Base-by-base conservation (phyloP, 1,284 basidiomycete genomes). In the Trichosporon sp. region DNA sequence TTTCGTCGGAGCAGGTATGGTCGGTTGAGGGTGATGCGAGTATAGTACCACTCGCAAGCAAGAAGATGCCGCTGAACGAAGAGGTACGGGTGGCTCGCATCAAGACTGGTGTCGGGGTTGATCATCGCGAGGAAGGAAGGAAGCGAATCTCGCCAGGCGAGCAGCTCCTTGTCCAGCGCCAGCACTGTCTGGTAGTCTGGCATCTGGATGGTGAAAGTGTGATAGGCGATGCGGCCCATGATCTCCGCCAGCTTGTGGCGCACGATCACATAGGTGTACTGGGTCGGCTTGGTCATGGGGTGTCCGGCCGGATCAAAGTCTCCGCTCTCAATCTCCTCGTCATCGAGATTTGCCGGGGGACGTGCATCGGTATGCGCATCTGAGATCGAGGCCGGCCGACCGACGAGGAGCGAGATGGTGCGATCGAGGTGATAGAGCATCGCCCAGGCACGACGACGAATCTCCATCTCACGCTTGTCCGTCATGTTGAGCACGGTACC, bases 141-240 rank as follows among this genome's bases (percentile, higher is more conserved):
- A 3, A 81, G 67, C 19, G 71, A 69, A 37, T 79, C 77, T 52
- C 75, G 71, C 79, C 79, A 81, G 2, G 73, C 75, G 16, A 81
- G 65, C 11, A 82, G 71, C 62, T 81, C 81, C 58, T 79, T 73
- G 62, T 83, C 82, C 25, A 83, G 73, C 19, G 76, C 74, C 19
- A 81, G 69, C 10, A 83, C 80, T 4, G 78, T 80, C 23, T 73
- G 69, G 64, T 83, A 82, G 65, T 81, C 77, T 0, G 82, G 82
- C 1, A 81, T 66, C 44, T 78, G 73, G 49, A 82, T 80, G 7
- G 81, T 78, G 69, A 83, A 83, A 14, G 80, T 81, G 62, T 80
- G 80, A 63, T 80, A 79, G 2, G 79, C 78, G 59, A 81, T 81
- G 37, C 77, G 69, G 32, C 81, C 81, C 80, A 81, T 81, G 61